Conservation (phyloP, 2,329 filamentous ascomycete species). For the Ophiostoma populinum region DNA sequence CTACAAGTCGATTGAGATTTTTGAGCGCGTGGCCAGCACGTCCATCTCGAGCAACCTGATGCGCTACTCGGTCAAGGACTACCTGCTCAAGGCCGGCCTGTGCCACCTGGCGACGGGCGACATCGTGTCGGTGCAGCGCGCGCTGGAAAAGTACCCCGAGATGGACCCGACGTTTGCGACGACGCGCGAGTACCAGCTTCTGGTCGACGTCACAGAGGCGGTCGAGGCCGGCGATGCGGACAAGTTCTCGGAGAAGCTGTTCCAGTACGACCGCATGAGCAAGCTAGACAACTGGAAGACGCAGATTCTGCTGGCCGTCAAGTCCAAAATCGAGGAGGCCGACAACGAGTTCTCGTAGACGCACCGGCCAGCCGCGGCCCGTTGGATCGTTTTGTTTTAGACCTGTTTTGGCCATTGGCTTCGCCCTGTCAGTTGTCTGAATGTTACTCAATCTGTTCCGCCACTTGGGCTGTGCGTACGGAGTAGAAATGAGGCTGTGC, state of each 20-base stretch:
- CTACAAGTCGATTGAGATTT: conserved; percentile 63
- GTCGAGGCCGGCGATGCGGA: conserved; percentile 68
- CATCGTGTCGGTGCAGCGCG: conserved; percentile 59
- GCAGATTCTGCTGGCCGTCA: conserved; percentile 62
- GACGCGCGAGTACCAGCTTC: conserved; percentile 65
- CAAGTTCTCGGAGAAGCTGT: conserved; percentile 68
- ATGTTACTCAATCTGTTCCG: no score
- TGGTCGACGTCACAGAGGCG: conserved; percentile 58
- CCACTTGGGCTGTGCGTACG: no score
- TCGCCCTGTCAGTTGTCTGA: no score
- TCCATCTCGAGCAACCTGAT: conserved; percentile 81
- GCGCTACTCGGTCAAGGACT: conserved; percentile 90
- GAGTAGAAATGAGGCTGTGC: no score
- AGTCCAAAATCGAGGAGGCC: conserved; percentile 56
- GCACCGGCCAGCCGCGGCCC: no score
- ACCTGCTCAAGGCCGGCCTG: conserved; percentile 84
- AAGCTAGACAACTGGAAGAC: conserved; percentile 98
- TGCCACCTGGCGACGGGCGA: conserved; percentile 66
- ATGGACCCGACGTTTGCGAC: conserved; percentile 60
- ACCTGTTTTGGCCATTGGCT: no score
- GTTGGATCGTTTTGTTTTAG: background rate
- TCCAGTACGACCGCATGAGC: conserved; percentile 79
- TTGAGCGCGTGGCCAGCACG: conserved; percentile 64
- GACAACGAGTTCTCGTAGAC: conserved; percentile 21
- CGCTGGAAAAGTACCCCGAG: conserved; percentile 67